Conservation (phyloP, 306 rosid genomes). For the Corylus heterophylla region DNA sequence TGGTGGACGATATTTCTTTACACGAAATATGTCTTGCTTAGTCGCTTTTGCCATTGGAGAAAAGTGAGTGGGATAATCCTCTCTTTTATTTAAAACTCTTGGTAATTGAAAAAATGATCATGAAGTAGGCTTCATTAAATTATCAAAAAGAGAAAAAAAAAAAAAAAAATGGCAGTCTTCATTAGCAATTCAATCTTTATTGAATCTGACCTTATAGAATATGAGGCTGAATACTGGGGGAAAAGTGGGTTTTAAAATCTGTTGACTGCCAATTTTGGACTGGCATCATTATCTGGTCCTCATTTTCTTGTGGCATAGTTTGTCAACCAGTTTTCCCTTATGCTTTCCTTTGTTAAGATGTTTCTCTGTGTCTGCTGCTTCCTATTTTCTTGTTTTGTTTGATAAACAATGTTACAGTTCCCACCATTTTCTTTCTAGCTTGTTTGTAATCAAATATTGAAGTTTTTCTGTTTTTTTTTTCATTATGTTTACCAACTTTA, state of each 20-base stretch:
- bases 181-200: not conserved
- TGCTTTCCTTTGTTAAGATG: not conserved
- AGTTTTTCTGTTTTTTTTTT: not conserved
- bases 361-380: not conserved
- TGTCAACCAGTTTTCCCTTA: not conserved
- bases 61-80: conserved; percentile 46
- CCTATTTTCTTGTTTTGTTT: not conserved
- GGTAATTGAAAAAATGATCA: not conserved
- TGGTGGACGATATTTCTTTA: conserved; percentile 90
- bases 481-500: not conserved
- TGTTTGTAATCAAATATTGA: not conserved
- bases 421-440: not conserved
- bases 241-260: not conserved
- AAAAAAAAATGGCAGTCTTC: not conserved
- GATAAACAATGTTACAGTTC: not conserved
- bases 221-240: not conserved
- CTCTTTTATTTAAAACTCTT: not conserved
- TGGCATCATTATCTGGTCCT: not conserved
- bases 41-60: conserved; percentile 90
- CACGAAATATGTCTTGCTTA: conserved; percentile 89
- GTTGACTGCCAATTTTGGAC: not conserved
- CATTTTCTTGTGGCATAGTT: conserved; percentile 7
- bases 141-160: not conserved
- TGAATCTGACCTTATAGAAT: not conserved
- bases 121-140: not conserved